phyloP scores from a whole-genome alignment of 2,329 filamentous ascomycete genomes.

The Monilinia aucupariae region DNA sequence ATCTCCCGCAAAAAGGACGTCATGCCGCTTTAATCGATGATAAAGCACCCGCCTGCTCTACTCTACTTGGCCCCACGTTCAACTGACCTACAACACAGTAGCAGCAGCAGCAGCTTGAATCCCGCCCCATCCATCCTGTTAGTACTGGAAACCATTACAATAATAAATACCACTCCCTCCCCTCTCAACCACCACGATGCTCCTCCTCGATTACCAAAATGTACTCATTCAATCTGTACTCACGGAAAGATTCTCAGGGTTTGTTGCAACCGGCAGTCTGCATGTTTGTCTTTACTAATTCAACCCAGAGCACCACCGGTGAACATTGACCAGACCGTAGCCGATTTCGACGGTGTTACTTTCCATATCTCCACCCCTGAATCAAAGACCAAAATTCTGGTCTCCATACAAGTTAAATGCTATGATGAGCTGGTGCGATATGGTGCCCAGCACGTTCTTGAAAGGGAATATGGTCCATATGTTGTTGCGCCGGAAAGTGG shows the following conservation, averaged over 20 bases:
- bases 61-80: slow-evolving; percentile 19
- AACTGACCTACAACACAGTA: slow-evolving; percentile 12
- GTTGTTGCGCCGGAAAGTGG: slow-evolving; percentile 82
- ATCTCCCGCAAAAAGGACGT: background rate
- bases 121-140: background rate
- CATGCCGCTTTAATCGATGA: slow-evolving; percentile 12
- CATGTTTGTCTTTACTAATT: slow-evolving; percentile 27
- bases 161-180: background rate
- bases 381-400: slow-evolving; percentile 84
- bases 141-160: background rate
- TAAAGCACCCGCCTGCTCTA: background rate
- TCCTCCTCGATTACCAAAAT: slow-evolving; percentile 98
- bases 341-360: slow-evolving; percentile 97
- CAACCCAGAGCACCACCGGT: slow-evolving; percentile 68
- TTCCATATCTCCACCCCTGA: slow-evolving; percentile 98
- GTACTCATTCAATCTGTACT: slow-evolving; percentile 94
- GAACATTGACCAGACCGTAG: slow-evolving; percentile 95
- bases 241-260: slow-evolving; percentile 72
- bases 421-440: slow-evolving; percentile 88
- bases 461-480: slow-evolving; percentile 90
- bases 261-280: too few species aligned
- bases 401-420: slow-evolving; percentile 94
- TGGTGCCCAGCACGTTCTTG: slow-evolving; percentile 83
- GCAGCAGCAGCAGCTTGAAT: slow-evolving; percentile 13
- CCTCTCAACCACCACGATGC: slow-evolving; percentile 51